Base-by-base conservation (phyloP, 495 filamentous ascomycete genomes). In the Podospora sp. region DNA sequence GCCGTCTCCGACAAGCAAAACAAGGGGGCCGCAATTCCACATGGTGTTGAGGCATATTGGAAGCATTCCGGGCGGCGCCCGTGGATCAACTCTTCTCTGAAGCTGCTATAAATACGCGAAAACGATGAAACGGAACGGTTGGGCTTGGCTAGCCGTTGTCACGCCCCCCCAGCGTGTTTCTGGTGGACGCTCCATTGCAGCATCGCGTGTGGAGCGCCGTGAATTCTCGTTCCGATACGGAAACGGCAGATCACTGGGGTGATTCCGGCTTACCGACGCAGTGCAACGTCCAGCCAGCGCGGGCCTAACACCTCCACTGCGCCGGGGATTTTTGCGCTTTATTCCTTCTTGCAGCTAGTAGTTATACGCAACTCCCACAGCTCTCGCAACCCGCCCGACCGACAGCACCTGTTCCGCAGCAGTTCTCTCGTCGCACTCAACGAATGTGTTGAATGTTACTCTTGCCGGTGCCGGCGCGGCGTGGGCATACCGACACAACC, bases 221-320 rank as follows among this genome's bases (percentile, higher is more conserved):
- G 12, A 46, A 49, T 46, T 62, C n/a, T 40, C 52, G 12, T 36
- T 57, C 53, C 51, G 33, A 46, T 22, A 26, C 25, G 63, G 63
- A 50, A 65, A 46, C 60, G 63, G 50, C 33, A 65, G 52, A 65
- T 65, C 29, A 24, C 63, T 57, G 53, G 52, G 16, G 51, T 57
- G 20, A 20, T 57, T 65, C 63, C 51, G 63, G 63, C 56, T 24
- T 57, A 20, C 63, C 50, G 63, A 65, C 49, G 51, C 52, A 46
- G 63, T 56, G 52, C 33, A 65, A 57, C 51, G 52, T 49, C 20
- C 33, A 26, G 26, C 20, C 33, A 26, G 26, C 6, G 21, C 21
- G 20, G 63, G 49, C 22, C 53, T 33, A 16, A 50, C 22, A 62
- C 18, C 40, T 25, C 21, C 14, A 53, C 20, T 24, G 27, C 49